Conservation (phyloP, 2,329 filamentous ascomycete species). For the Trichoderma sp. region DNA sequence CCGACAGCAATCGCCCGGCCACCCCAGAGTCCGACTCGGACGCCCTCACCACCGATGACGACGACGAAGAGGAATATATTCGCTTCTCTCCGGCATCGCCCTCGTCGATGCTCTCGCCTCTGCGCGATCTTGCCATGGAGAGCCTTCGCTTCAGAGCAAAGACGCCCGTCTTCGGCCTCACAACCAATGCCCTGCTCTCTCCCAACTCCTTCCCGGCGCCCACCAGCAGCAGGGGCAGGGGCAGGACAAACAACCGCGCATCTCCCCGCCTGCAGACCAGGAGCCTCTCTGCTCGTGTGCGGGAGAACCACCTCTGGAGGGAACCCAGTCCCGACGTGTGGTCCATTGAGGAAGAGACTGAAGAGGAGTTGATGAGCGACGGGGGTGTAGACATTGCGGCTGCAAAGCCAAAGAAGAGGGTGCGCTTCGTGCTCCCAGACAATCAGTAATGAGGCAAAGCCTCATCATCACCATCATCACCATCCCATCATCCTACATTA, state of each 20-base stretch:
- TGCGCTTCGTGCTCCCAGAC: conserved; percentile 55
- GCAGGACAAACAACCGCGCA: conserved; percentile 36
- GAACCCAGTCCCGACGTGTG: conserved; percentile 62
- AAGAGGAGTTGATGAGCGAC: conserved; percentile 50
- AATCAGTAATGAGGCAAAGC: conserved; percentile 36
- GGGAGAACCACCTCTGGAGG: conserved; percentile 52
- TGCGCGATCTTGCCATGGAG: conserved; percentile 47
- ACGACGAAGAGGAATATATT: conserved; percentile 54
- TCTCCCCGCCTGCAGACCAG: conserved; percentile 35
- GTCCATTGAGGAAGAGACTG: conserved; percentile 61
- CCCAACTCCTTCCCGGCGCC: conserved; percentile 19
- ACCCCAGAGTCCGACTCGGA: conserved; percentile 46
- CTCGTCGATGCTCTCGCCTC: conserved; percentile 44
- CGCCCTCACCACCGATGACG: conserved; percentile 48
- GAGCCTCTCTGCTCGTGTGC: conserved; percentile 37
- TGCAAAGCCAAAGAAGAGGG: conserved; percentile 57
- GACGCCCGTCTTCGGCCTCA: conserved; percentile 38
- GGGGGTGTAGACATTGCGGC: conserved; percentile 39
- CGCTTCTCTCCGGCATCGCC: conserved; percentile 47
- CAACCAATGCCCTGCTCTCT: conserved; percentile 37
- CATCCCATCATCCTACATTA: not conserved
- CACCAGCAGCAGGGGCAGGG: conserved; percentile 24
- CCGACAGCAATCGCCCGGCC: conserved; percentile 36
- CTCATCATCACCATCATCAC: not conserved
- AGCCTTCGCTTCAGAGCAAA: conserved; percentile 36